phyloP scores from a whole-genome alignment of 805 yeast species.

The Pichia membranifaciens region DNA sequence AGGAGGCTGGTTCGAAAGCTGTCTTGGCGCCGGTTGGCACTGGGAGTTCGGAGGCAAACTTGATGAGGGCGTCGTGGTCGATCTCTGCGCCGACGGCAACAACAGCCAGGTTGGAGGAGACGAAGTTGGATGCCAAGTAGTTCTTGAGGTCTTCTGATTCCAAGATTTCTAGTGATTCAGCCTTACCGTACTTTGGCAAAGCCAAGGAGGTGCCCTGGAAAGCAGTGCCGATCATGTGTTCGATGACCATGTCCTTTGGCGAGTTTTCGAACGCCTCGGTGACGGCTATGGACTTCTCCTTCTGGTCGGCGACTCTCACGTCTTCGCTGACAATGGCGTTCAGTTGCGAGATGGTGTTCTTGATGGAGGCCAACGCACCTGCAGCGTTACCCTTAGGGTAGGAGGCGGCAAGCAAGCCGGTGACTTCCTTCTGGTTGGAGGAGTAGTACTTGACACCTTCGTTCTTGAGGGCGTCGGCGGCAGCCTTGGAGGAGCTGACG shows the following conservation, averaged over 20 bases:
- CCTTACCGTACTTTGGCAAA: constrained; percentile 70
- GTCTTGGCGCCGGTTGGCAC: constrained; percentile 48
- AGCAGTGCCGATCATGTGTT: constrained; percentile 77
- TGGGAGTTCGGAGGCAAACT: constrained; percentile 49
- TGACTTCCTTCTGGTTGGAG: constrained; percentile 54
- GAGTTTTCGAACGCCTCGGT: constrained; percentile 51
- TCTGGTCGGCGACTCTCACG: constrained; percentile 31
- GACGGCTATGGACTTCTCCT: constrained; percentile 41
- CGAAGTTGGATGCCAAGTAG: constrained; percentile 52
- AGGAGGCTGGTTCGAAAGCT: constrained; percentile 47
- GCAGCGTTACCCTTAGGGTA: constrained; percentile 51
- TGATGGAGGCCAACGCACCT: constrained; percentile 49
- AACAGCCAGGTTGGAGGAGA: constrained; percentile 59
- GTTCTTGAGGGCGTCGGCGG: constrained; percentile 32
- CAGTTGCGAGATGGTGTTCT: constrained; percentile 35
- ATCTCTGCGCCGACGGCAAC: constrained; percentile 61
- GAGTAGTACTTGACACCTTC: constrained; percentile 55
- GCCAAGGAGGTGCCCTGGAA: constrained; percentile 82
- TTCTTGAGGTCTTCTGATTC: constrained; percentile 51
- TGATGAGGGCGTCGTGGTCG: constrained; percentile 63
- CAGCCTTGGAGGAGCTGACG: constrained; percentile 33
- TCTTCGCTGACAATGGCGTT: constrained; percentile 37
- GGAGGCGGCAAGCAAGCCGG: constrained; percentile 56
- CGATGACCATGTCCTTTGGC: constrained; percentile 54
- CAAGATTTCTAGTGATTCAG: constrained; percentile 55